These are phyloP conservation scores for Metrosideros polymorpha DNA, from an alignment of 441 rosid species.

Conservation along the genomic window DNA sequence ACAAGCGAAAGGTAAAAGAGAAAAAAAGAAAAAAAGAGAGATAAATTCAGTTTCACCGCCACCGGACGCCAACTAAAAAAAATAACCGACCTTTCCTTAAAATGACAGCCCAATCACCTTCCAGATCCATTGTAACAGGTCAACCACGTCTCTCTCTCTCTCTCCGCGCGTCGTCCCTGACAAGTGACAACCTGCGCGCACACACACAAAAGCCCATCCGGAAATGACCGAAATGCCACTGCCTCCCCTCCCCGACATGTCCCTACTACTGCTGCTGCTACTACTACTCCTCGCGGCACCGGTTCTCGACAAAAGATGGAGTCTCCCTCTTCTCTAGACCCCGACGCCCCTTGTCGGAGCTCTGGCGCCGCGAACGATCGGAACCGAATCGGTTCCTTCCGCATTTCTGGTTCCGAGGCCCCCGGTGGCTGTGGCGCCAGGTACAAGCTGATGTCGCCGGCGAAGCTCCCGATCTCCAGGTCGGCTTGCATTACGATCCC, in stretches of 20 bases:
- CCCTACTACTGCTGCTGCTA: neutral
- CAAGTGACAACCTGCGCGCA: neutral
- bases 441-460: constrained; percentile 94
- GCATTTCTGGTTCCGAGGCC: neutral
- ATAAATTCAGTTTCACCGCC: neutral
- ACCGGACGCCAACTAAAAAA: neutral
- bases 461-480: constrained; percentile 92
- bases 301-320: neutral
- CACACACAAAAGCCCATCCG: neutral
- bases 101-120: neutral
- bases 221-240: constrained; percentile 6
- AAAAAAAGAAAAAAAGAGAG: neutral
- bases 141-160: neutral
- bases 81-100: neutral
- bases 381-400: neutral
- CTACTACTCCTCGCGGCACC: neutral
- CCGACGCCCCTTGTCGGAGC: neutral
- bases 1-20: neutral
- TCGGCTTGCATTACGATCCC: constrained; percentile 68
- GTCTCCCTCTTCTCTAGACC: neutral
- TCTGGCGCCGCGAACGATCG: neutral
- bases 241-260: neutral
- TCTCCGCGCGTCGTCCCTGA: neutral
- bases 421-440: constrained; percentile 41
- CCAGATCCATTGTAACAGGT: neutral